Base-by-base conservation (phyloP, 345 rosid species). In the Anastatica hierochuntica region DNA sequence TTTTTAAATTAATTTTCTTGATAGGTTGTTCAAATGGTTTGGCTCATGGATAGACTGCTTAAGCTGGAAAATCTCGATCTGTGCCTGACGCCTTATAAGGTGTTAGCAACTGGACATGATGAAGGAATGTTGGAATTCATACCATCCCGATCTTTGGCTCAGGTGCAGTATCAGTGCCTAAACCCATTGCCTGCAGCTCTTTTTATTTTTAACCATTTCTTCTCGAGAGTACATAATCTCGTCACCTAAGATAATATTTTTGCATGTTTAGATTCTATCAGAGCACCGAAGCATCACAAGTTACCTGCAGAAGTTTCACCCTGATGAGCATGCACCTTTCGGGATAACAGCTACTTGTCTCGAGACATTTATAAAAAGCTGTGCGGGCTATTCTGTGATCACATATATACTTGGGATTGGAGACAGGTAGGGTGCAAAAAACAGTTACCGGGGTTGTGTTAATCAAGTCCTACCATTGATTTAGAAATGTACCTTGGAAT, bases 101-200 rank as follows among this genome's bases (percentile, higher is more conserved):
- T 92, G 60, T 84, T 92, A 63, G 98, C 97, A 56, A 88, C 97
- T 30, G 95, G 95, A 59, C 95, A 85, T 68, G 97, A 92, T 62
- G 98, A 92, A 72, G 98, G 97, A 78, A 85, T 92, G 98, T 62
- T 92, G 64, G 97, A 92, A 58, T 92, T 92, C 72, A 81, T 88
- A 81, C 97, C 95, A 23, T 92, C 98, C 43, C 85, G 76, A 36
- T 75, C 95, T 61, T 74, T 92, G 69, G 96, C 95, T 48, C 96
- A 79, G 98, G 98, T 88, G 73, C 21, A 13, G 43, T 52, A 36
- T 36, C 27, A 52, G 14, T 21, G 34, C 40, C 14, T 11, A 8
- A 39, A 30, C 30, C 2, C 11, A 27, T 48, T 48, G 0, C 30
- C 12, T 11, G 2, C 23, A 35, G 9, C 14, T 18, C 21, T 3